phyloP scores from a whole-genome alignment of 179 eudicot genomes.

The Gypsophila paniculata region DNA sequence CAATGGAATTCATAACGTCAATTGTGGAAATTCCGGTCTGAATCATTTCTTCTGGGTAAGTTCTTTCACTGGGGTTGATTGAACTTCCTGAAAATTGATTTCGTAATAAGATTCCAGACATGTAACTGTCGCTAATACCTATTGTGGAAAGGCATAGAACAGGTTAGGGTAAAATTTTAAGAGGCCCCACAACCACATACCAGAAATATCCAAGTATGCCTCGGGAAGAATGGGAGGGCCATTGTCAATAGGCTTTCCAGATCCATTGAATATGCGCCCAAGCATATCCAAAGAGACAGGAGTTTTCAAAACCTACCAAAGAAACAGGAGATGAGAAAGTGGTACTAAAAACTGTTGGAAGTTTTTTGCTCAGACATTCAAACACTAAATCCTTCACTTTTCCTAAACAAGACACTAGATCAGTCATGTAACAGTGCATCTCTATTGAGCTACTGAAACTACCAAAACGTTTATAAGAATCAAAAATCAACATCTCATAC shows the following conservation, averaged over 20 bases:
- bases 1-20: slow-evolving; percentile 99
- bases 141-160: no score
- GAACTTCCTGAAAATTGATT: slow-evolving; percentile 81
- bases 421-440: no score
- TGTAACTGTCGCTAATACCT: no score
- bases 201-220: slow-evolving; percentile 97
- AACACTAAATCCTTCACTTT: no score
- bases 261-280: slow-evolving; percentile 97
- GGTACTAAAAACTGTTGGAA: no score
- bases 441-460: no score
- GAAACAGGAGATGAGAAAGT: not conserved
- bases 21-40: slow-evolving; percentile 98
- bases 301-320: slow-evolving; percentile 82
- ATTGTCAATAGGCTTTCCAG: slow-evolving; percentile 97
- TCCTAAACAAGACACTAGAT: no score
- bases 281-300: slow-evolving; percentile 99
- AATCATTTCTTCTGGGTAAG: slow-evolving; percentile 99
- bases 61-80: slow-evolving; percentile 99
- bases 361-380: no score
- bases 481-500: no score
- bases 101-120: no score
- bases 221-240: slow-evolving; percentile 98
- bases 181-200: slow-evolving; percentile 35
- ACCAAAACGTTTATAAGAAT: no score
- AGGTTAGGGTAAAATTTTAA: no score